Percentiles rank a stretch among this genome's conserved stretches.
Evolutionary conservation across 2,329 filamentous ascomycete species (phyloP).

Genomic region (Sphaerulina populicola): DNA sequence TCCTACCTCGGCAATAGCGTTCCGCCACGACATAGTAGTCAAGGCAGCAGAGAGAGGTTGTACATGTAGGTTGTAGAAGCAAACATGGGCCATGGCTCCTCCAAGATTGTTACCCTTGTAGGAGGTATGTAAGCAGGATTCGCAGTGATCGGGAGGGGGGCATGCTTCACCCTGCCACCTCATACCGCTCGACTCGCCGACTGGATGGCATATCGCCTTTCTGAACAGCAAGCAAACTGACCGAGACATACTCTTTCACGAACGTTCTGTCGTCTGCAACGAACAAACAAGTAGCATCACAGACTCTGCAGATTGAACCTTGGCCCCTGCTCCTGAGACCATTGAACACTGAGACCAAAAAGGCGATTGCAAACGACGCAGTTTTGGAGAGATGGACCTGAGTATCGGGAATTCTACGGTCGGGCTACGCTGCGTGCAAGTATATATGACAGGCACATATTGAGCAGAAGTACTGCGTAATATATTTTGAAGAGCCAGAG

Average conservation of each 20-base stretch:
- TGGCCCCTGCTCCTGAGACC: not conserved
- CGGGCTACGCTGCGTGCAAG: conserved; percentile 15
- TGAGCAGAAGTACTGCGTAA: conserved; percentile 42
- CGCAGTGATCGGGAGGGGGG: not conserved
- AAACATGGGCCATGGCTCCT: not conserved
- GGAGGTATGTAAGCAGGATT: not conserved
- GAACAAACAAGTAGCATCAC: conserved; percentile 60
- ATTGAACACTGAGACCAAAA: too few species aligned
- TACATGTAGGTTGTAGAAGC: too few species aligned
- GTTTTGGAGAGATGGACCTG: not conserved
- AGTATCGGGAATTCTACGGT: conserved; percentile 18
- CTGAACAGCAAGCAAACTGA: conserved; percentile 44
- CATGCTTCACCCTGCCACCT: not conserved
- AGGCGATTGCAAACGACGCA: not conserved
- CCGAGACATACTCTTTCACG: conserved; percentile 57
- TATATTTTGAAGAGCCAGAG: conserved; percentile 39
- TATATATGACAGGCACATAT: conserved; percentile 44
- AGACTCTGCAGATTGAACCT: conserved; percentile 52
- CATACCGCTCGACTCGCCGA: not conserved
- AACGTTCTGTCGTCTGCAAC: conserved; percentile 45
- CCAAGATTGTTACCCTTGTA: not conserved
- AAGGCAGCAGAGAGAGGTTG: conserved; percentile 1
- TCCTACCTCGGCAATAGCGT: conserved; percentile 1
- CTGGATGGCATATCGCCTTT: conserved; percentile 34
- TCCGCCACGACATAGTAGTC: not conserved